Percentiles rank a stretch among this genome's conserved stretches.
Evolutionary conservation across 768 basidiomycete genomes (phyloP).

Genomic region (Leccinum olivaceopallidum): DNA sequence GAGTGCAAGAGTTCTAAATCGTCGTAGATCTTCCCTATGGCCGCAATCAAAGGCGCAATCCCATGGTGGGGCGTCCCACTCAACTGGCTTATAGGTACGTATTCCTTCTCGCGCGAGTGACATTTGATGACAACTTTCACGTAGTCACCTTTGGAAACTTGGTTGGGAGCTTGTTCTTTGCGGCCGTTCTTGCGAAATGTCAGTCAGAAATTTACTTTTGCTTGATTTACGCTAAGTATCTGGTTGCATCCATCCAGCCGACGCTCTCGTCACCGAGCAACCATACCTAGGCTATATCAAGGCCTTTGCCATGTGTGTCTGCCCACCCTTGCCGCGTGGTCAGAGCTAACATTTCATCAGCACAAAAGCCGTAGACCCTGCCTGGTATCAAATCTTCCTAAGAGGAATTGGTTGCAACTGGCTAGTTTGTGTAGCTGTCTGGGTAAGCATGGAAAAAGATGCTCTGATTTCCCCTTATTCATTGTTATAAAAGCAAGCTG

Average conservation of each 20-base stretch:
- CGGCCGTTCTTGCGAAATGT: slow-evolving; percentile 66
- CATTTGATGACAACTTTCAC: neutral
- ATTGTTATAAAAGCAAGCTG: slow-evolving; percentile 54
- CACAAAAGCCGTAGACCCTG: slow-evolving; percentile 60
- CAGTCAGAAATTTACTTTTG: slow-evolving; percentile 22
- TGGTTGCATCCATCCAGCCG: slow-evolving; percentile 39
- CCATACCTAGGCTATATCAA: slow-evolving; percentile 59
- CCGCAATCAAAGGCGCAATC: slow-evolving; percentile 54
- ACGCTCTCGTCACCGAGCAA: slow-evolving; percentile 55
- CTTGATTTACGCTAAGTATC: neutral
- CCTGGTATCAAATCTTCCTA: slow-evolving; percentile 73
- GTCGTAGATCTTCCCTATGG: slow-evolving; percentile 69
- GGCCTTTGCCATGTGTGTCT: slow-evolving; percentile 57
- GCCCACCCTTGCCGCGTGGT: neutral
- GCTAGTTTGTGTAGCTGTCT: slow-evolving; percentile 72
- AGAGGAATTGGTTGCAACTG: slow-evolving; percentile 78
- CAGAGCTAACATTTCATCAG: slow-evolving; percentile 34
- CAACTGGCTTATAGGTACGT: slow-evolving; percentile 68
- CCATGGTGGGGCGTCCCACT: slow-evolving; percentile 70
- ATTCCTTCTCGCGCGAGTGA: neutral
- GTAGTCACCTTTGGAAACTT: slow-evolving; percentile 73
- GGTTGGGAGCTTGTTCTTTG: slow-evolving; percentile 69
- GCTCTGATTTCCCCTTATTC: neutral
- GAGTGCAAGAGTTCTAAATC: slow-evolving; percentile 1
- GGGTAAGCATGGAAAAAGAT: slow-evolving; percentile 46